A percentile compares a stretch with the other conserved stretches of the same genome.
Evolutionary conservation across 345 rosid genomes (phyloP).

Genomic region (Populus tremula): DNA sequence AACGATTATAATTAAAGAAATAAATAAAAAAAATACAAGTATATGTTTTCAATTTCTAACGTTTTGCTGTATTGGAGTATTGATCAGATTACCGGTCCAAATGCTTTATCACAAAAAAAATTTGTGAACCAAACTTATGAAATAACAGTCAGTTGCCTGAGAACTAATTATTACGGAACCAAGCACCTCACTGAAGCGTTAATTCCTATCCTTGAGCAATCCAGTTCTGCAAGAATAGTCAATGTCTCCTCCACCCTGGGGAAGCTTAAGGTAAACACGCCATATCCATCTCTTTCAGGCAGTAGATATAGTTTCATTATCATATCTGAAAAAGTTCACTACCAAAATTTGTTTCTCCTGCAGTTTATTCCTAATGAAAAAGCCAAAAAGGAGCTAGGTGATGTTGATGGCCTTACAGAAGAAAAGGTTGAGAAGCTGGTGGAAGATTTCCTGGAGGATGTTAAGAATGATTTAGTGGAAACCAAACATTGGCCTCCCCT

Average conservation of each 20-base stretch:
- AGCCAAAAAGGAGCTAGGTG: constrained; percentile 1
- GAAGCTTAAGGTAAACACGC: constrained; percentile 1
- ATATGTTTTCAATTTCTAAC: background rate
- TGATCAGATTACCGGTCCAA: no score
- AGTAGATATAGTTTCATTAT: no score
- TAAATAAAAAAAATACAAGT: no score
- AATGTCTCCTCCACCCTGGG: constrained; percentile 7
- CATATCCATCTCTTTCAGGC: background rate
- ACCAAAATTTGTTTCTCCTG: background rate
- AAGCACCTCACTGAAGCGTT: constrained; percentile 8
- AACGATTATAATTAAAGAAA: no score
- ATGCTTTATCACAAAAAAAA: no score
- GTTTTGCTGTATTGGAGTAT: background rate
- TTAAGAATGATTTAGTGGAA: background rate
- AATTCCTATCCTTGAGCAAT: constrained; percentile 2
- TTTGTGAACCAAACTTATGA: background rate
- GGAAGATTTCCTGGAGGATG: background rate
- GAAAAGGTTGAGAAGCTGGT: background rate
- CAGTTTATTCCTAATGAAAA: background rate
- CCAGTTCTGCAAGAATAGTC: constrained; percentile 14
- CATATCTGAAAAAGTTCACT: background rate
- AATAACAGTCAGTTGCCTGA: background rate
- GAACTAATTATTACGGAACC: constrained; percentile 13
- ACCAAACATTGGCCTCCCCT: constrained; percentile 1
- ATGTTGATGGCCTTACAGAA: background rate